Conservation (phyloP, 2,329 filamentous ascomycete species). For the Gnomoniopsis smithogilvyi region DNA sequence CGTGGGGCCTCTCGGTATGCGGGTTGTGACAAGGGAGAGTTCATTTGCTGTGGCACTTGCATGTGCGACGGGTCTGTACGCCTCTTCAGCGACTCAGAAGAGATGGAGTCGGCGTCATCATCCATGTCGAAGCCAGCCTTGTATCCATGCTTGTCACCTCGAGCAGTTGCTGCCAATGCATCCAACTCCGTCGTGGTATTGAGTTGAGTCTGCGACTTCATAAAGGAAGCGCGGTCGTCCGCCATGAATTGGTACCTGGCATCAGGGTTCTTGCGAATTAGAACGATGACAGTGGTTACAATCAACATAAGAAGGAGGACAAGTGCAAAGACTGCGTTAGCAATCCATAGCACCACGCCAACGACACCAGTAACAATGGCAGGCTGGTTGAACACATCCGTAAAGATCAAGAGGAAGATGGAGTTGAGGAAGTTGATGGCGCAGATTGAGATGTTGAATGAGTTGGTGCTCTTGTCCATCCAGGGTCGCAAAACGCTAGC, state of each 20-base stretch:
- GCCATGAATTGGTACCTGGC: constrained; percentile 95
- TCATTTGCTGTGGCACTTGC: constrained; percentile 14
- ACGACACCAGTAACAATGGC: constrained; percentile 81
- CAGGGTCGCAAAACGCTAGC: constrained; percentile 82
- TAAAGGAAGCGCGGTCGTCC: constrained; percentile 93
- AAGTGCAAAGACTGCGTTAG: constrained; percentile 80
- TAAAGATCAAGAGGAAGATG: constrained; percentile 87
- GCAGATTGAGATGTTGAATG: constrained; percentile 91
- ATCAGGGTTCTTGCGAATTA: constrained; percentile 91
- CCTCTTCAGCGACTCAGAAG: constrained; percentile 52
- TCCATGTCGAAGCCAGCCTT: constrained; percentile 62
- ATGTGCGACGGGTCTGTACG: constrained; percentile 33
- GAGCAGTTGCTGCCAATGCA: constrained; percentile 81
- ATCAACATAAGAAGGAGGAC: constrained; percentile 81
- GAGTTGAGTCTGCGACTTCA: constrained; percentile 89
- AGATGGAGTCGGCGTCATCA: constrained; percentile 68
- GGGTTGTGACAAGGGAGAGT: constrained; percentile 12
- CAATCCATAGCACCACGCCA: constrained; percentile 83
- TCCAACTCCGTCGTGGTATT: constrained; percentile 79
- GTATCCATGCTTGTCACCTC: constrained; percentile 70
- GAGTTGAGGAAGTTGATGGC: constrained; percentile 88
- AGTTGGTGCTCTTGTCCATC: constrained; percentile 99
- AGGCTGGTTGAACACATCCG: constrained; percentile 80
- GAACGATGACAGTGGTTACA: constrained; percentile 60
- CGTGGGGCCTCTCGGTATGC: constrained; percentile 31